These are phyloP conservation scores for Cicer cuneatum DNA, from an alignment of 306 rosid species.

Conservation along the genomic window DNA sequence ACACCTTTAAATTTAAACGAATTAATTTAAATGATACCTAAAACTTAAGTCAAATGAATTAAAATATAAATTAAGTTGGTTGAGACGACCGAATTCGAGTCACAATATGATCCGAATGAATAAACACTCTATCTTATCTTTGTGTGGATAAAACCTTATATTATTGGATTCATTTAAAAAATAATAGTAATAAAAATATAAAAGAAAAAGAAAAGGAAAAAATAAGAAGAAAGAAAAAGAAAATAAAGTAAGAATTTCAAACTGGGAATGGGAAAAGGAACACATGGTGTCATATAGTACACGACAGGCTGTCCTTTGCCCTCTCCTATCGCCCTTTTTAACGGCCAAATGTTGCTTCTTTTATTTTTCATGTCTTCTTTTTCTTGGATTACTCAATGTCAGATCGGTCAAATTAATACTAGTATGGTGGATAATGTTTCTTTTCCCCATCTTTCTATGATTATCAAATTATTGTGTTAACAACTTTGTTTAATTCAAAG, in stretches of 20 bases:
- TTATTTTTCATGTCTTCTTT: not conserved
- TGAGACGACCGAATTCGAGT: too few species aligned
- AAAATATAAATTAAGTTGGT: too few species aligned
- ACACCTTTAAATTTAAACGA: too few species aligned
- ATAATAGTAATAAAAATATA: too few species aligned
- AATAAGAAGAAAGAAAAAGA: not conserved
- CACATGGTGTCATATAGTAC: slow-evolving; percentile 19
- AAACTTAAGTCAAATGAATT: too few species aligned
- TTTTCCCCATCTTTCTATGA: slow-evolving; percentile 1
- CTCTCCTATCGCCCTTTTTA: slow-evolving; percentile 8
- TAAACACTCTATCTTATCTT: too few species aligned
- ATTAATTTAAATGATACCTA: too few species aligned
- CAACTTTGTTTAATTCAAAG: not conserved
- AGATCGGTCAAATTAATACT: not conserved
- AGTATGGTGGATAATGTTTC: not conserved
- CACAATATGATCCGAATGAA: too few species aligned
- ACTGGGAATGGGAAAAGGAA: slow-evolving; percentile 36
- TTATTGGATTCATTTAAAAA: too few species aligned
- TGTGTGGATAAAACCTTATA: too few species aligned
- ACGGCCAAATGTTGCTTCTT: slow-evolving; percentile 33
- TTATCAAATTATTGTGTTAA: slow-evolving; percentile 18
- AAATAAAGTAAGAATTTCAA: not conserved
- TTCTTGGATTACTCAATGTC: slow-evolving; percentile 16
- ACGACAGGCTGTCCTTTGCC: slow-evolving; percentile 42
- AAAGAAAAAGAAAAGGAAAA: not conserved